phyloP scores from a whole-genome alignment of 192 early-diverging fungal genomes.

The Geranomyces michiganensis region DNA sequence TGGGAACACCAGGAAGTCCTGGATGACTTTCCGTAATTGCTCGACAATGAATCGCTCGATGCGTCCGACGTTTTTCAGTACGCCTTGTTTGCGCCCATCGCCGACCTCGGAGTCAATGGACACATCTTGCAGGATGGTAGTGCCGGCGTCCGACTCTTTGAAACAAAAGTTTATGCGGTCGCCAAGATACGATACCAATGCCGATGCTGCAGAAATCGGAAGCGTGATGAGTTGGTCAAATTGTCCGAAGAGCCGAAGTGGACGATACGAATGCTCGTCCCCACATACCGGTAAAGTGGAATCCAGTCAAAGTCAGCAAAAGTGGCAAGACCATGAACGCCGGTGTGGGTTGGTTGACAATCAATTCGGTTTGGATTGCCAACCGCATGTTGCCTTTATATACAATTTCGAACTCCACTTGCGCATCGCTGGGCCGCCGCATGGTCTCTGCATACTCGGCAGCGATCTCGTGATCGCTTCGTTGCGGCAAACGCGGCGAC shows the following conservation, averaged over 20 bases:
- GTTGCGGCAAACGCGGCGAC: conserved; percentile 6
- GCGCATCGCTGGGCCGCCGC: conserved; percentile 50
- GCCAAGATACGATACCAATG: conserved; percentile 64
- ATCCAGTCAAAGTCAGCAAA: conserved; percentile 56
- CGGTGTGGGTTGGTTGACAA: conserved; percentile 67
- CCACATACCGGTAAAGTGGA: conserved; percentile 52
- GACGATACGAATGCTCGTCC: too few relatives aligned
- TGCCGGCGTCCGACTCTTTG: conserved; percentile 49
- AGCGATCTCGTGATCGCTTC: conserved; percentile 38
- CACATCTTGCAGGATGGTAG: conserved; percentile 56
- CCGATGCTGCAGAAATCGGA: conserved; percentile 41
- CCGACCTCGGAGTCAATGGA: conserved; percentile 66
- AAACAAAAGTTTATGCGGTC: conserved; percentile 64
- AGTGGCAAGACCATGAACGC: conserved; percentile 62
- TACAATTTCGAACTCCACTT: conserved; percentile 54
- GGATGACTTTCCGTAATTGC: conserved; percentile 38
- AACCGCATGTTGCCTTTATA: conserved; percentile 60
- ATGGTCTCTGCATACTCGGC: conserved; percentile 35
- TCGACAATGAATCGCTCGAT: conserved; percentile 57
- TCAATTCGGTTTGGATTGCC: conserved; percentile 56
- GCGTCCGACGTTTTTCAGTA: conserved; percentile 65
- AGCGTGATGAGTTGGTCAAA: neutral
- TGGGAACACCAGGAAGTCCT: conserved; percentile 53
- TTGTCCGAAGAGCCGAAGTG: too few relatives aligned
- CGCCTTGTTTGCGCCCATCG: conserved; percentile 53